Evolutionary conservation across 768 basidiomycete species (phyloP), one percentile per base, ranked within the genome.

Genomic region (Amanita inopinata): DNA sequence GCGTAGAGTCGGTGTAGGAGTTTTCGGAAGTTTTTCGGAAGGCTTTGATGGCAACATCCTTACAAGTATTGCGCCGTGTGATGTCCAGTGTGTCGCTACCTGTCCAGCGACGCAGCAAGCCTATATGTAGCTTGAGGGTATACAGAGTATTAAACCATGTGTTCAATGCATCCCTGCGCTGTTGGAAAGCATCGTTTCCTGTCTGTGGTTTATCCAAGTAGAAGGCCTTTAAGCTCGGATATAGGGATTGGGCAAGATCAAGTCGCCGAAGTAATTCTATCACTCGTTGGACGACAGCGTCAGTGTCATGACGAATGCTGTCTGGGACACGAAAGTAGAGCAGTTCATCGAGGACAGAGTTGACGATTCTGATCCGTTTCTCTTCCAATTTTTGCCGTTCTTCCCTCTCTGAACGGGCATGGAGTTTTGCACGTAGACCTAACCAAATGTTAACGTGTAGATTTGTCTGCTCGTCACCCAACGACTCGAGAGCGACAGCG

Each of bases 21-120:
- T 53, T 39, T 18, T 47, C 25, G 33, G 43, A 50, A n/a, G 47
- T 15, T 9, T 61, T 57, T 18, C 59, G 53, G 14, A 57, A 51
- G 19, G 55, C 48, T 24, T 56, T 58, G 39, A 71, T 67, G 30
- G 69, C 72, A 22, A 66, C 56, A 45, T 87, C 84, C 9, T 74
- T 70, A 41, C 66, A 78, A 12, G 83, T 78, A 49, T 78, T 78
- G 7, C 87, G 85, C 47, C 83, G 79, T 25, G 77, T 86, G 41
- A 97, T 85, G 55, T 96, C 88, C 40, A 98, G 71, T 14, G 82
- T 84, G 49, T 91, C 85, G 58, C 83, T 89, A 11, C 90, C 92
- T 0, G 94, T 97, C 94, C 94, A 97, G 48, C 81, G 80, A 49
- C 85, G 84, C 18, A 98, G 69, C 27, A 89, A 73, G 18, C 67